Percentiles rank a stretch among this genome's conserved stretches.
Conservation (phyloP, 1,284 basidiomycete species). For the Schizophyllum commune region DNA sequence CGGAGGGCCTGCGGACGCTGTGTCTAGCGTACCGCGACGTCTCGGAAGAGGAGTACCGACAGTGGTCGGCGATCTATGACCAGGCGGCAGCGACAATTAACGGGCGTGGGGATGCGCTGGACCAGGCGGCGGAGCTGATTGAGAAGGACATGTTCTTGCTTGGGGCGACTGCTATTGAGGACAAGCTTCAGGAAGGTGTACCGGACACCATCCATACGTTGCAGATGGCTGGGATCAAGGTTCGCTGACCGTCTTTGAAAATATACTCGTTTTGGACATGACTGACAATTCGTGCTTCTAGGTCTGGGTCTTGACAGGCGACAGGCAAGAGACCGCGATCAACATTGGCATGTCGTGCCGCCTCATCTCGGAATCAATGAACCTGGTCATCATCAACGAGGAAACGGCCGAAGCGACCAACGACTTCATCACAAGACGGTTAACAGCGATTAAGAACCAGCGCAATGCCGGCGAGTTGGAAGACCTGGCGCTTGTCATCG, state of each 20-base stretch:
- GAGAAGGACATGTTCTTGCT: slow-evolving; percentile 91
- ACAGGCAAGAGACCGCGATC: slow-evolving; percentile 98
- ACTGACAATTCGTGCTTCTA: slow-evolving; percentile 20
- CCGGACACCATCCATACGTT: slow-evolving; percentile 97
- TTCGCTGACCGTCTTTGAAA: slow-evolving; percentile 17
- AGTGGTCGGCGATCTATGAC: slow-evolving; percentile 86
- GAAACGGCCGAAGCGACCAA: slow-evolving; percentile 77
- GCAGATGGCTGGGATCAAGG: slow-evolving; percentile 97
- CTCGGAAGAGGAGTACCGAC: slow-evolving; percentile 81
- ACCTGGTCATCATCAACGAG: slow-evolving; percentile 93
- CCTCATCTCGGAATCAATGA: slow-evolving; percentile 98
- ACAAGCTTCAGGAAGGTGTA: slow-evolving; percentile 97
- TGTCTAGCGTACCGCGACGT: slow-evolving; percentile 94
- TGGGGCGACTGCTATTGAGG: slow-evolving; percentile 97
- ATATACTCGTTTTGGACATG: background rate
- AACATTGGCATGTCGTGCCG: slow-evolving; percentile 98
- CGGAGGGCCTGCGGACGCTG: slow-evolving; percentile 94
- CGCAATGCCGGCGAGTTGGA: slow-evolving; percentile 86
- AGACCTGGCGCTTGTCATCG: slow-evolving; percentile 92
- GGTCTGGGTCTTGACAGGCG: slow-evolving; percentile 98
- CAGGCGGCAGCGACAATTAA: slow-evolving; percentile 91
- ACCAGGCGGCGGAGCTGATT: slow-evolving; percentile 92
- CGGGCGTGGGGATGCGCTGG: slow-evolving; percentile 88
- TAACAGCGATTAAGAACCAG: slow-evolving; percentile 91
- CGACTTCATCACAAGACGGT: slow-evolving; percentile 82